Base-by-base conservation (phyloP, 1,284 basidiomycete genomes). In the Athelia sp. region DNA sequence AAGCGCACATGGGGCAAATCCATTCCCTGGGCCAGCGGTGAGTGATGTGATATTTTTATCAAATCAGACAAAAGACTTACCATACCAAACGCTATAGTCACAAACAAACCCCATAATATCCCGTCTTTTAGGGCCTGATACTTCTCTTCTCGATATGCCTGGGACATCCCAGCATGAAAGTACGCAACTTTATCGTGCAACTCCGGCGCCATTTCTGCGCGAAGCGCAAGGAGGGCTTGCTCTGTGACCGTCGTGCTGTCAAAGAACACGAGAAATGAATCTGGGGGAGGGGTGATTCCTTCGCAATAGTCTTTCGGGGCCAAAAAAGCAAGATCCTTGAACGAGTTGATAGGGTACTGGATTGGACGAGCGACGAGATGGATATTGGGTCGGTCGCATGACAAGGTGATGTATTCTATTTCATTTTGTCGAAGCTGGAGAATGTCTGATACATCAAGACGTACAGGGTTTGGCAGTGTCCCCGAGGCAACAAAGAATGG, bases 301-400 rank as follows among this genome's bases (percentile, higher is more conserved):
- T 34, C 45, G 11, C 51, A 50, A 19, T 23, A 56, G 4, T 49
- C 52, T 0, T 38, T 19, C 0, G 58, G 61, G 1, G 66, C 57
- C 0, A 70, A 46, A 26, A 67, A 64, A 2, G 26, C 35, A 4
- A 69, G 58, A 47, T 70, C 66, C 2, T 49, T 6, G 46, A 52
- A 64, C 13, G 45, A 54, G 0, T 46, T 52, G 0, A 54, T 26
- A 0, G 65, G 2, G 29, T 59, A 54, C 18, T 48, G 21, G 43
- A 69, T 60, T n/a, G 54, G 47, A 10, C 50, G 49, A 8, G 69
- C 58, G 2, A 53, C 51, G 19, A 69, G 46, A 6, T 56, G 34
- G 18, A 70, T 67, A 31, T 69, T 65, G 2, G 63, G 61, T 0
- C 53, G 49, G 43, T 71, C 56, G 22, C 58, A 65, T 23, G 60